Base-by-base conservation (phyloP, 106 monocot species). In the Cymbidium sinense region DNA sequence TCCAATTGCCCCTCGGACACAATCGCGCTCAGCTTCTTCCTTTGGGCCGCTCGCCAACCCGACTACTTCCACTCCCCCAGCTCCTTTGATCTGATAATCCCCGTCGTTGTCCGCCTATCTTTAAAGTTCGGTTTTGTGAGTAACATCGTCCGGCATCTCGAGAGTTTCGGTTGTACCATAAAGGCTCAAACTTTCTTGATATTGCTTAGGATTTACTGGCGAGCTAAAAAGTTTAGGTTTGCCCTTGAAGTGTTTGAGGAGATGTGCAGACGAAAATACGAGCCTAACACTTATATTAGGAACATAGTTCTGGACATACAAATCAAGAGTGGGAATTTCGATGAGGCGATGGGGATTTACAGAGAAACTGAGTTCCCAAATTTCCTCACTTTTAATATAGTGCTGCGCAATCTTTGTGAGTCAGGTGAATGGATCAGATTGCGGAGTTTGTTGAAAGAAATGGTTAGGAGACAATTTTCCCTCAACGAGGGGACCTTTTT, bases 261-360 rank as follows among this genome's bases (percentile, higher is more conserved):
- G 85, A 89, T 92, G 87, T 0, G 44, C 30, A 79, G 41, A 23
- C 43, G 76, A 35, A 58, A 65, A 43, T 88, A 86, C 54, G 78
- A 43, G 0, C 93, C 88, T 17, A 90, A 83, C 29, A 76, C 86
- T 34, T 86, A 83, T 51, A 84, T 86, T 1, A 52, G 84, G 69
- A 93, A 93, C 67, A 51, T 90, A 7, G 78, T 88, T 75, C 69
- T 90, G 3, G 93, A 93, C 74, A 71, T 88, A 50, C 50, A 86
- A 70, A 86, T 93, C 75, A 90, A 80, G 71, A 64, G 58, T 10
- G 78, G 78, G n/a, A 27, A 44, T n/a, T 51, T 84, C 39, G 79
- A 81, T 54, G 51, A 25, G 2, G 91, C 86, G 2, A 41, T 86
- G 55, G 39, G 70, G 34, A 80, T 84, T 73, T 78, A 79, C 15